Evolutionary conservation across 495 filamentous ascomycete genomes (phyloP).

Genomic region (Glarea lozoyensis): DNA sequence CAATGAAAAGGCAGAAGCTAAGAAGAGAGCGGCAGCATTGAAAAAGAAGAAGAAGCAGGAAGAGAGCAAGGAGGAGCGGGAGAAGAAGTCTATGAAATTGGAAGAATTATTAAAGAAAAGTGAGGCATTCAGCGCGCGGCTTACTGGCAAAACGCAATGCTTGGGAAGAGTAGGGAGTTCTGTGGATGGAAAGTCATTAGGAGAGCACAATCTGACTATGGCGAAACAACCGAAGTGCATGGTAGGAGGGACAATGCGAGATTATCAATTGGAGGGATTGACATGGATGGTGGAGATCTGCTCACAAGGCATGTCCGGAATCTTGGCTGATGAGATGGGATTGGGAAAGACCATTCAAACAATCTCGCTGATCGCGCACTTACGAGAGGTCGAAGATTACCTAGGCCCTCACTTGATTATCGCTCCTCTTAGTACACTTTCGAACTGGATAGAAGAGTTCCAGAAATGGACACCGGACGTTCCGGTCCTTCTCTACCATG

Average conservation of each 20-base stretch:
- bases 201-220: conserved; percentile 67
- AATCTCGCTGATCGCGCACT: conserved; percentile 80
- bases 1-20: conserved; percentile 41
- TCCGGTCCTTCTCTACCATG: conserved; percentile 84
- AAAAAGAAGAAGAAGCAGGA: conserved; percentile 26
- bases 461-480: conserved; percentile 79
- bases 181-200: conserved; percentile 46
- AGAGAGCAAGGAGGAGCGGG: conserved; percentile 36
- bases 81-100: conserved; percentile 40
- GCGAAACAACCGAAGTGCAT: conserved; percentile 80
- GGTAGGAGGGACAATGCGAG: conserved; percentile 82
- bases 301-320: conserved; percentile 82
- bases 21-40: conserved; percentile 16
- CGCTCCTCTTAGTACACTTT: conserved; percentile 83
- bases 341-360: conserved; percentile 93
- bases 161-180: conserved; percentile 44
- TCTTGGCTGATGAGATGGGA: conserved; percentile 96
- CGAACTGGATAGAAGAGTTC: conserved; percentile 97
- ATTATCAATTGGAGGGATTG: conserved; percentile 88
- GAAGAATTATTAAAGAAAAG: conserved; percentile 33
- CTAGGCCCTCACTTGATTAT: conserved; percentile 81
- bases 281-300: conserved; percentile 88
- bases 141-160: conserved; percentile 45
- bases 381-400: conserved; percentile 76
- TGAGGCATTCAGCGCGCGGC: conserved; percentile 37